Evolutionary conservation across 1,139 yeast genomes (phyloP), one percentile per base, ranked within the genome.

Genomic region (Debaryomyces coudertii): DNA sequence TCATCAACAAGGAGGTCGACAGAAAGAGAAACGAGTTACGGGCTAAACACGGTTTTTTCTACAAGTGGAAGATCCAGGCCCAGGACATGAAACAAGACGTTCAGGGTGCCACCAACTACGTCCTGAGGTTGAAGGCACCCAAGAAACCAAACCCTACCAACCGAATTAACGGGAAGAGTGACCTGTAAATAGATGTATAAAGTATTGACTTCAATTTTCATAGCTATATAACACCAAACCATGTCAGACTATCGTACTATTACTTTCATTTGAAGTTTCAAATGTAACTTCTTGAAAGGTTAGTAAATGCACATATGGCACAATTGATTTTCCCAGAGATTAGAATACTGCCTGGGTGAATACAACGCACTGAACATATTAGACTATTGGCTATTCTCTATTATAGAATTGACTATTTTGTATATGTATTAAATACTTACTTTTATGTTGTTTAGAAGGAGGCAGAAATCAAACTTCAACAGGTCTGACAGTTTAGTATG

Each of bases 21-120:
- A 66, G 66, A 59, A 69, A 73, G 63, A 69, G 68, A 55, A 54
- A 71, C 53, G 62, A 69, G 51, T 62, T 75, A 53, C 58, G 71
- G 41, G 60, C 64, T 15, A 61, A 74, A 47, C 71, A 73, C 50
- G 80, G 80, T 0, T 40, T 65, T 15, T 71, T 74, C 45, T 75
- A 71, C 61, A 64, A 66, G 51, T 71, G 65, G 58, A 75, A 73
- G 52, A 58, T 72, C 51, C 71, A 68, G 11, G 68, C 69, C 4
- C 55, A 64, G 48, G 76, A 71, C 43, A 54, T 68, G 46, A 61
- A 64, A 44, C 52, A 61, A 14, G 79, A 73, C 53, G 52, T 65
- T 8, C 56, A 58, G 12, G 57, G 56, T 22, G 63, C 65, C 15
- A 51, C 59, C 27, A 51, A 56, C 47, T 55, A 57, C 46, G 57